Evolutionary conservation across 2,329 filamentous ascomycete genomes (phyloP).

Genomic region (Fusarium avenaceum): DNA sequence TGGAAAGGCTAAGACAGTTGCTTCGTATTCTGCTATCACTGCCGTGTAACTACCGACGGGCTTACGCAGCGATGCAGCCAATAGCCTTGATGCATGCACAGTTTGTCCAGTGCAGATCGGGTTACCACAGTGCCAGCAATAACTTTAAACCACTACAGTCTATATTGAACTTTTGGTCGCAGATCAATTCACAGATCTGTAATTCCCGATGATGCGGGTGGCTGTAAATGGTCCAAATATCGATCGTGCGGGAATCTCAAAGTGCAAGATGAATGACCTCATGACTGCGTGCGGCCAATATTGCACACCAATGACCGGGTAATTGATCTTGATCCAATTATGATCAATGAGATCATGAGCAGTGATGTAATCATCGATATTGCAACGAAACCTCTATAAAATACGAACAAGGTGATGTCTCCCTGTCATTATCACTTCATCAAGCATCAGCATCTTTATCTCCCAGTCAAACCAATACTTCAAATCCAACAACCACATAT

Average conservation of each 20-base stretch:
- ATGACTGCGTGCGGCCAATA: background rate
- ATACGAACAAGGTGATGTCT: background rate
- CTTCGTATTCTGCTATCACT: no score
- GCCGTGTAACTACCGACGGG: no score
- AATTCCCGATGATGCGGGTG: background rate
- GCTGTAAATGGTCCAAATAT: background rate
- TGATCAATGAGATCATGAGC: slow-evolving; percentile 7
- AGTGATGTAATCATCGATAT: slow-evolving; percentile 12
- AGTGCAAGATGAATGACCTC: slow-evolving; percentile 13
- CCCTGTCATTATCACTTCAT: background rate
- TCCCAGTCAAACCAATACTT: background rate
- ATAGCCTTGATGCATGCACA: background rate
- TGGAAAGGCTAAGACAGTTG: no score
- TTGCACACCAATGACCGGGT: background rate
- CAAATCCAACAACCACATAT: accelerated
- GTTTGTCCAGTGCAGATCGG: background rate
- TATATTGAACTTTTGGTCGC: background rate
- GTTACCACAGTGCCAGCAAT: background rate
- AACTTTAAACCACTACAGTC: background rate
- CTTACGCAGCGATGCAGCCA: no score
- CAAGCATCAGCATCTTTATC: background rate
- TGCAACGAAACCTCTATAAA: slow-evolving; percentile 6
- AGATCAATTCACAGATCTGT: background rate
- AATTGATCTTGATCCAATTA: slow-evolving; percentile 9
- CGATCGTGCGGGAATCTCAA: background rate